Evolutionary conservation across 2,329 filamentous ascomycete species (phyloP).

Genomic region (Trichoderma hamatum): DNA sequence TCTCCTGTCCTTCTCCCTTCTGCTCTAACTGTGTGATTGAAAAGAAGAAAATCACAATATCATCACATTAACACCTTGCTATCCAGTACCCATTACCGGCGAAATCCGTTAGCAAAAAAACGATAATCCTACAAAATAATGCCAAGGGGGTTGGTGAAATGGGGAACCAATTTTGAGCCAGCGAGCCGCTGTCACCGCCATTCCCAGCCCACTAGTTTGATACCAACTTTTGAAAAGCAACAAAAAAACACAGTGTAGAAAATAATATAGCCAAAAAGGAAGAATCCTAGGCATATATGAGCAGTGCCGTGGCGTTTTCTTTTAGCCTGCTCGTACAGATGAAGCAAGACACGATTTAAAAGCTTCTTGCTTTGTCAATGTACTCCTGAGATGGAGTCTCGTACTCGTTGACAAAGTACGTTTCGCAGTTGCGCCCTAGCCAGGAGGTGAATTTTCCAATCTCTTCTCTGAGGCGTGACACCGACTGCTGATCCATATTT

Average conservation of each 20-base stretch:
- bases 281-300: not conserved
- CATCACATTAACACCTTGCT: constrained; percentile 19
- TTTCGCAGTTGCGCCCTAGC: constrained; percentile 74
- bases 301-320: not conserved
- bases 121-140: not conserved
- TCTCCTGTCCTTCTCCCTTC: not conserved
- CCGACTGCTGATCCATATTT: constrained; percentile 94
- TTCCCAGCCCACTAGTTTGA: not conserved
- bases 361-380: constrained; percentile 64
- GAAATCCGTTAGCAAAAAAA: constrained; percentile 8
- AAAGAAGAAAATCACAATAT: constrained; percentile 1
- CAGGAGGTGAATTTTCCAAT: constrained; percentile 83
- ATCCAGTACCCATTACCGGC: constrained; percentile 17
- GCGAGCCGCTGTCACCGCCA: not conserved
- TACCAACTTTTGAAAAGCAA: not conserved
- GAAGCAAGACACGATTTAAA: constrained; percentile 35
- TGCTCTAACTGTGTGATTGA: not conserved
- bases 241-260: not conserved
- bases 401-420: constrained; percentile 78
- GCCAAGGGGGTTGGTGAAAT: not conserved
- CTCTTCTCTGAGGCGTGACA: constrained; percentile 86
- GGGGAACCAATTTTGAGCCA: not conserved
- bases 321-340: not conserved
- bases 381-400: constrained; percentile 73
- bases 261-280: not conserved